Conservation (phyloP, 2,329 filamentous ascomycete genomes). For the Talaromyces sp. region DNA sequence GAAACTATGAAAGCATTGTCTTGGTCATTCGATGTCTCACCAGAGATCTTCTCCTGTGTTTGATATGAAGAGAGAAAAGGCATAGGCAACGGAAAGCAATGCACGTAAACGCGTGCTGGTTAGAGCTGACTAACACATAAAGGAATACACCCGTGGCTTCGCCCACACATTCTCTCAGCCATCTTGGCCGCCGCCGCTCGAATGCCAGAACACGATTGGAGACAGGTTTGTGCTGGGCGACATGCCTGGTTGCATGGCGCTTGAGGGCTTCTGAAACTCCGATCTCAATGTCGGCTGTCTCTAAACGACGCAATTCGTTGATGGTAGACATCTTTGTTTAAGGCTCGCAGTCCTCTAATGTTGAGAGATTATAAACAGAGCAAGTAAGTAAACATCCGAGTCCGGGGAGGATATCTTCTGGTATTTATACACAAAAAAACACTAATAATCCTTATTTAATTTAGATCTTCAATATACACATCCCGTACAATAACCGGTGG, state of each 20-base stretch:
- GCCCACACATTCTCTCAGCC: constrained; percentile 52
- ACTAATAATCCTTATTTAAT: background rate
- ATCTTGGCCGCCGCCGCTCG: constrained; percentile 49
- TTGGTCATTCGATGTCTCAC: background rate
- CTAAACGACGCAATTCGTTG: constrained; percentile 16
- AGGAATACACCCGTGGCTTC: constrained; percentile 56
- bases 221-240: constrained; percentile 43
- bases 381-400: background rate
- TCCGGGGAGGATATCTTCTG: background rate
- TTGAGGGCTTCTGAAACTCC: constrained; percentile 52
- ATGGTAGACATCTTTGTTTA: background rate
- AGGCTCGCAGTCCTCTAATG: background rate
- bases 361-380: background rate
- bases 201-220: constrained; percentile 52
- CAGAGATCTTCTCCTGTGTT: background rate
- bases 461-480: background rate
- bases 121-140: constrained; percentile 38
- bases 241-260: constrained; percentile 45
- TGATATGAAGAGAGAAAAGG: background rate
- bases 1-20: constrained; percentile 21
- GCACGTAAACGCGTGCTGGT: background rate
- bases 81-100: no score
- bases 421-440: background rate
- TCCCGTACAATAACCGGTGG: background rate
- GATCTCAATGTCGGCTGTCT: constrained; percentile 39